Conservation (phyloP, 75 land plant species). For the Pseudotsuga menziesii region DNA sequence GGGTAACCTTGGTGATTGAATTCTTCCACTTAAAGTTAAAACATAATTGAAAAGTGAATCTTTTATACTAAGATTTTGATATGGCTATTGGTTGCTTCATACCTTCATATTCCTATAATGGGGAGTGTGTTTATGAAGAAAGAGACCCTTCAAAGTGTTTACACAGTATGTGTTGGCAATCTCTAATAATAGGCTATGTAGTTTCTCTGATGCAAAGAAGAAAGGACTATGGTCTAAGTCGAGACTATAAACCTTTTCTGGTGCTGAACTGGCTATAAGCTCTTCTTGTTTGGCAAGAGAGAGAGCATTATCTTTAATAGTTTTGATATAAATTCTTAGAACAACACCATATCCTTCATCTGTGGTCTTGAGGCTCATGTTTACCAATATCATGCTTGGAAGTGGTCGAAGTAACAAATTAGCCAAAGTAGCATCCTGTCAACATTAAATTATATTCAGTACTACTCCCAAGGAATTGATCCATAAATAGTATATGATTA, state of each 20-base stretch:
- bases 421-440: background rate
- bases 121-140: no score
- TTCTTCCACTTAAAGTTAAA: no score
- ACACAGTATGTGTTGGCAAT: background rate
- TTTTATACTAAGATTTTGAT: no score
- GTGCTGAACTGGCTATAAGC: background rate
- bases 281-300: background rate
- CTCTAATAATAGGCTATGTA: background rate
- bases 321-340: background rate
- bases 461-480: background rate
- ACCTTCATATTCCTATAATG: no score
- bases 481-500: background rate
- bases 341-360: background rate
- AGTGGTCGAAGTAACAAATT: background rate
- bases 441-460: background rate
- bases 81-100: no score
- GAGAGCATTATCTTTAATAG: background rate
- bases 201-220: background rate
- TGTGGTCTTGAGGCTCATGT: background rate
- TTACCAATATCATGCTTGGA: background rate
- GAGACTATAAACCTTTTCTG: background rate
- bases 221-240: background rate
- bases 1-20: no score
- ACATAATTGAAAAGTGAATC: no score
- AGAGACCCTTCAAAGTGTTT: background rate